A percentile compares a stretch with the other conserved stretches of the same genome.
These are phyloP conservation scores for Aspergillus biplanus DNA, from an alignment of 495 filamentous ascomycete species.

Conservation along the genomic window DNA sequence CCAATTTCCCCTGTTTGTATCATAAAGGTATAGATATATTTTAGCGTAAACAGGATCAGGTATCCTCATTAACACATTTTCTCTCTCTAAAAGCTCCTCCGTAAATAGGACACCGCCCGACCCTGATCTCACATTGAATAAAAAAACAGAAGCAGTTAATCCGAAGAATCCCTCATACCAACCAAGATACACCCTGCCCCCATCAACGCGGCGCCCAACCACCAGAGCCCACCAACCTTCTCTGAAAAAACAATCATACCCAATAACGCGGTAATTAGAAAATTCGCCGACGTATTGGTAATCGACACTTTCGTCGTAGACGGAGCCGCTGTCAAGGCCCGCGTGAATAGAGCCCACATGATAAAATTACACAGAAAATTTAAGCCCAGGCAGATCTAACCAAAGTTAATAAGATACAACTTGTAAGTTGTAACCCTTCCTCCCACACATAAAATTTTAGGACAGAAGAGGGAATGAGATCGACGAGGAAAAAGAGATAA, in stretches of 20 bases:
- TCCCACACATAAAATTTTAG: background rate
- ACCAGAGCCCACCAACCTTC: slow-evolving; percentile 78
- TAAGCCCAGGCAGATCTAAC: slow-evolving; percentile 79
- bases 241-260: slow-evolving; percentile 77
- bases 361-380: slow-evolving; percentile 89
- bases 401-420: background rate
- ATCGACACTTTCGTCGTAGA: slow-evolving; percentile 91
- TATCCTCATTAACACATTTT: background rate
- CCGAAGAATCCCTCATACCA: slow-evolving; percentile 65
- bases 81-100: background rate
- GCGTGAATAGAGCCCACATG: slow-evolving; percentile 88
- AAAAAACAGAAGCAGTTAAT: slow-evolving; percentile 14
- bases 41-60: slow-evolving; percentile 2
- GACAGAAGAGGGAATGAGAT: slow-evolving; percentile 9
- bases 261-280: slow-evolving; percentile 85
- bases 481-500: background rate
- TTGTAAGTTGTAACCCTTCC: background rate
- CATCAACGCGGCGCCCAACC: slow-evolving; percentile 80
- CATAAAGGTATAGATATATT: slow-evolving; percentile 1
- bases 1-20: slow-evolving; percentile 11
- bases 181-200: slow-evolving; percentile 92
- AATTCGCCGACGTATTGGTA: slow-evolving; percentile 92
- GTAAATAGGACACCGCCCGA: background rate
- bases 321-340: slow-evolving; percentile 78
- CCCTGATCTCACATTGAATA: background rate